Base-by-base conservation (phyloP, 768 basidiomycete species). In the Russula foetens region DNA sequence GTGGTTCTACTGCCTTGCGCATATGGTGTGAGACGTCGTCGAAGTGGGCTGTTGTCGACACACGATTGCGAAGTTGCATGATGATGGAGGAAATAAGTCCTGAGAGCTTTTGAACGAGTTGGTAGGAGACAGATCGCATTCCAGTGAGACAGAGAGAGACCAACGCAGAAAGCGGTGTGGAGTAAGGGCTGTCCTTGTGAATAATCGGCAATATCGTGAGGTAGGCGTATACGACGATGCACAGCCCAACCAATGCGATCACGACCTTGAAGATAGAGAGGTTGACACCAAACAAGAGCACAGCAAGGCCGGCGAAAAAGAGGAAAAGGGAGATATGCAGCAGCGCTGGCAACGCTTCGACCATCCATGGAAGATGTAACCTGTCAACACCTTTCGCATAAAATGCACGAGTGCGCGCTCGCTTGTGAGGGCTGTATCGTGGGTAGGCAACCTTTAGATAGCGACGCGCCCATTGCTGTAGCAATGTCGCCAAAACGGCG, bases 271-370 rank as follows among this genome's bases (percentile, higher is more conserved):
- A 65, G 28, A 67, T 56, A n/a, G 54, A 56, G 19, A 7, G 28
- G 38, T 68, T 65, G 46, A 68, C 66, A 6, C 73, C 68, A 54
- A 68, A 69, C 33, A 81, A 69, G 67, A 82, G 79, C 14, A 75
- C 73, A 38, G 79, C 67, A 29, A 83, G 72, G 45, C 79, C 77
- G 29, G 76, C 73, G 67, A 84, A 76, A 68, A 82, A 82, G 7
- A 81, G 71, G 26, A 80, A 73, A 19, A 81, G 71, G 1, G 80
- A 78, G 7, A 77, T 69, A 62, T 82, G 81, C 21, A 83, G 74
- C 7, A 82, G 72, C 19, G 75, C 69, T 1, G 80, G 80, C 23
- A 82, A 74, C 17, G 70, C 63, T 45, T 76, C 74, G 5, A 81
- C 76, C 4, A 80, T 66, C 7, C 70, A 67, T 7, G 73, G 67